Percentiles rank a stretch among this genome's conserved stretches.
These are phyloP conservation scores for Russula griseocarnosa DNA, from an alignment of 768 basidiomycete genomes.

Conservation along the genomic window DNA sequence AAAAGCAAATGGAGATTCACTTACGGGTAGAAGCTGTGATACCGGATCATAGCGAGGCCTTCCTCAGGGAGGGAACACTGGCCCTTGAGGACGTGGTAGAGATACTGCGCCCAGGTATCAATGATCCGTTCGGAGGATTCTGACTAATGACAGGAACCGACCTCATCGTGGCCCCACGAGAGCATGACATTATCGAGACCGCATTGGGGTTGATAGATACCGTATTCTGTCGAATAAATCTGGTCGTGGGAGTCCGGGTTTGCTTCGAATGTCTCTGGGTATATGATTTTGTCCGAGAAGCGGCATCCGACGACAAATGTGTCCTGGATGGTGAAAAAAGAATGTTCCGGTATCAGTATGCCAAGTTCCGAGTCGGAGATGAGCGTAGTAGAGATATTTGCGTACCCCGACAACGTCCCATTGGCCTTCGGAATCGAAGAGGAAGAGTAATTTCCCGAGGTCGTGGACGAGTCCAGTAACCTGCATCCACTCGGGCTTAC, in stretches of 20 bases:
- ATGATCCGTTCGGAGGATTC: neutral
- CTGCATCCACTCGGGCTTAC: slow-evolving; percentile 92
- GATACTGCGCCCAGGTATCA: slow-evolving; percentile 48
- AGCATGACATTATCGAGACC: slow-evolving; percentile 86
- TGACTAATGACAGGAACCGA: slow-evolving; percentile 35
- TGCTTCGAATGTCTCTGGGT: slow-evolving; percentile 68
- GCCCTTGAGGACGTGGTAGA: slow-evolving; percentile 78
- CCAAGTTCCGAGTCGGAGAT: neutral
- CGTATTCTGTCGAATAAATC: slow-evolving; percentile 66
- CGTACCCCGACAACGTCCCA: slow-evolving; percentile 91
- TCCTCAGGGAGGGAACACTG: slow-evolving; percentile 78
- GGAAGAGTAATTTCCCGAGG: slow-evolving; percentile 79
- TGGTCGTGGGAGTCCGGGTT: slow-evolving; percentile 67
- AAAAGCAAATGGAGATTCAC: slow-evolving; percentile 27
- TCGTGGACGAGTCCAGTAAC: slow-evolving; percentile 84
- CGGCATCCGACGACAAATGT: slow-evolving; percentile 82
- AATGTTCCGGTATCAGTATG: slow-evolving; percentile 15
- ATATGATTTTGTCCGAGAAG: slow-evolving; percentile 80
- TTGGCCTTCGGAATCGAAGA: slow-evolving; percentile 84
- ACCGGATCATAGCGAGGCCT: slow-evolving; percentile 87
- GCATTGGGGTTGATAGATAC: slow-evolving; percentile 74
- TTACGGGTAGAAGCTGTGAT: slow-evolving; percentile 89
- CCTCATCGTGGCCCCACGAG: slow-evolving; percentile 91
- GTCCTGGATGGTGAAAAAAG: slow-evolving; percentile 39
- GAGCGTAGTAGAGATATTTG: slow-evolving; percentile 20